These are phyloP conservation scores for Aspergillus piperis DNA, from an alignment of 2,329 filamentous ascomycete genomes.

Conservation along the genomic window DNA sequence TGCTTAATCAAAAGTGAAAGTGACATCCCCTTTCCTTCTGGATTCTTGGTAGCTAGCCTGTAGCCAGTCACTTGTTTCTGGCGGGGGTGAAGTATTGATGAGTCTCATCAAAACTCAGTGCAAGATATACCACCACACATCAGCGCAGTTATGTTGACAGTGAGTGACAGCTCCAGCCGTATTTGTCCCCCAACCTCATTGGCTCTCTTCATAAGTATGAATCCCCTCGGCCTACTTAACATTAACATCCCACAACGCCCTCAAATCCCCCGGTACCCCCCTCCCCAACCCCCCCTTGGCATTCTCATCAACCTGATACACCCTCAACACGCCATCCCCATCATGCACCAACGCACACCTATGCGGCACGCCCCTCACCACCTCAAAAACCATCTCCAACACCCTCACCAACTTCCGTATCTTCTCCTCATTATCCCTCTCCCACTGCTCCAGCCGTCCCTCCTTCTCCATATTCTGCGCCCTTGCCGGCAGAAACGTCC, in stretches of 20 bases:
- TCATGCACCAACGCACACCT: conserved; percentile 1
- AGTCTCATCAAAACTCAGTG: too few species aligned
- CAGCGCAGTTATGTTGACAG: too few species aligned
- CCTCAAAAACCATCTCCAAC: background rate
- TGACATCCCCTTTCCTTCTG: too few species aligned
- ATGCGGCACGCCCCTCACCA: background rate
- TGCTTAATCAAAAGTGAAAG: too few species aligned
- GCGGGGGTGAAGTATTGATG: too few species aligned
- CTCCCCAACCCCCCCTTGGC: background rate
- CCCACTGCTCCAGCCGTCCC: conserved; percentile 4
- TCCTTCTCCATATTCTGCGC: background rate
- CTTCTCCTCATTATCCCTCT: conserved; percentile 1
- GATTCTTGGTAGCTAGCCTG: too few species aligned
- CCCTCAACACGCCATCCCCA: background rate
- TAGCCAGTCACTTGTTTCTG: too few species aligned
- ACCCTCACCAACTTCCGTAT: background rate
- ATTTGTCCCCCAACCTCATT: too few species aligned
- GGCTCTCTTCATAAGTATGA: too few species aligned
- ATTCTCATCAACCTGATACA: background rate
- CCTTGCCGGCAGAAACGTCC: background rate
- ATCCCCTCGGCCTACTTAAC: too few species aligned
- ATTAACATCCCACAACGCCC: background rate
- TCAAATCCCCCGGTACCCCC: background rate
- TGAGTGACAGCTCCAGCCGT: too few species aligned
- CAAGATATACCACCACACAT: too few species aligned